These are phyloP conservation scores for Phytophthora sp. DNA, from an alignment of 352 stramenopile species.

Conservation along the genomic window DNA sequence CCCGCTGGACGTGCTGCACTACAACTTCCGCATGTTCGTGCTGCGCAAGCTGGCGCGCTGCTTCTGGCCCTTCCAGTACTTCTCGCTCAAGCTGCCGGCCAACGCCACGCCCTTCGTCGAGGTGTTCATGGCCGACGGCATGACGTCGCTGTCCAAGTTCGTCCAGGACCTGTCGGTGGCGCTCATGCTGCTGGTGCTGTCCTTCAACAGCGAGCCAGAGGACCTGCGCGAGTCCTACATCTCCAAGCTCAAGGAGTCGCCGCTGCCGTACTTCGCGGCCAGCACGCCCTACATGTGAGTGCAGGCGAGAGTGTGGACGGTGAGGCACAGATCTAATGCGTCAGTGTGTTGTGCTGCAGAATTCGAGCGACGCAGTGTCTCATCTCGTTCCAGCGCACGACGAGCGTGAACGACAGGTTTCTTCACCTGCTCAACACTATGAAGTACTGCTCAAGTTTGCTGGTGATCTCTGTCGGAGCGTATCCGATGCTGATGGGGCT, in stretches of 20 bases:
- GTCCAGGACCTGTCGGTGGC: slow-evolving; percentile 74
- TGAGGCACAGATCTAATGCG: background rate
- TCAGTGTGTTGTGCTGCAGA: slow-evolving; percentile 27
- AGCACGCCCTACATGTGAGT: slow-evolving; percentile 78
- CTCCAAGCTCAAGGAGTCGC: slow-evolving; percentile 76
- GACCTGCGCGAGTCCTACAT: slow-evolving; percentile 59
- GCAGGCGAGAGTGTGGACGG: background rate
- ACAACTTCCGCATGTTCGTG: slow-evolving; percentile 69
- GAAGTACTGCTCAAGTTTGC: slow-evolving; percentile 85
- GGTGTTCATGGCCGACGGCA: slow-evolving; percentile 80
- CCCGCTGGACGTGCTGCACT: slow-evolving; percentile 72
- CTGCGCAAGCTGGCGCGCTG: slow-evolving; percentile 55
- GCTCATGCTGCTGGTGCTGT: slow-evolving; percentile 66
- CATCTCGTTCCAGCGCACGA: slow-evolving; percentile 81
- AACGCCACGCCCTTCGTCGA: slow-evolving; percentile 76
- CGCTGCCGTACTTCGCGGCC: slow-evolving; percentile 73
- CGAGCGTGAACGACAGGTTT: slow-evolving; percentile 74
- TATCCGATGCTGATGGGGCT: slow-evolving; percentile 75
- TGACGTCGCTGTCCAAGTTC: slow-evolving; percentile 88
- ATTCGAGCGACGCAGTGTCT: slow-evolving; percentile 83
- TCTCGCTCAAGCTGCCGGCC: slow-evolving; percentile 53
- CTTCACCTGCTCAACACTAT: slow-evolving; percentile 86
- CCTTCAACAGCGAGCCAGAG: slow-evolving; percentile 51
- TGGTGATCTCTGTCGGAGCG: slow-evolving; percentile 80
- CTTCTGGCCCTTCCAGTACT: slow-evolving; percentile 75